Percentiles rank a stretch among this genome's conserved stretches.
Conservation (phyloP, 345 rosid genomes). For the Salix koriyanagi region DNA sequence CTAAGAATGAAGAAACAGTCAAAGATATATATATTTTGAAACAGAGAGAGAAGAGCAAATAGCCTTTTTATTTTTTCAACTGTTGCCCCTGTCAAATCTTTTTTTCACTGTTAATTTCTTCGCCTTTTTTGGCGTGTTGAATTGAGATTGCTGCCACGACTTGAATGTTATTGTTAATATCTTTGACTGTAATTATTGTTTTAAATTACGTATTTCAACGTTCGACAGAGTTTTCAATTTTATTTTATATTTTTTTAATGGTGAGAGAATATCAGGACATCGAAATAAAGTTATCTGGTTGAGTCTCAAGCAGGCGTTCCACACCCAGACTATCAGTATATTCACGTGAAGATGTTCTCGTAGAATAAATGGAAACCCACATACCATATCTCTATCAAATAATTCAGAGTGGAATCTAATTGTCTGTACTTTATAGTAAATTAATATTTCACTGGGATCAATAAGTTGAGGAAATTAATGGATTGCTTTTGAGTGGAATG, state of each 20-base stretch:
- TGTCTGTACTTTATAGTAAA: neutral
- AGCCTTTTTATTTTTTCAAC: neutral
- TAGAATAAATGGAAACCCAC: neutral
- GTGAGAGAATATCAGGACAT: no score
- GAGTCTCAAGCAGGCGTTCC: no score
- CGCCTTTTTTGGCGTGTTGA: no score
- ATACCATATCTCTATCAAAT: no score
- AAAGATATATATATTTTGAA: neutral
- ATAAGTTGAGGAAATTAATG: neutral
- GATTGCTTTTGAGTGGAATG: no score
- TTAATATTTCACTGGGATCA: no score
- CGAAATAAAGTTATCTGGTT: neutral
- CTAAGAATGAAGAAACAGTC: neutral
- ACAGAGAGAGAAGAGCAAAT: neutral
- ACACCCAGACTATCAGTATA: no score
- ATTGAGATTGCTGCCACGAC: no score
- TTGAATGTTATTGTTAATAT: no score
- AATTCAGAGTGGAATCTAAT: neutral
- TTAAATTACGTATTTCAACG: neutral
- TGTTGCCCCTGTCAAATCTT: neutral
- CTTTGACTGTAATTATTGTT: neutral
- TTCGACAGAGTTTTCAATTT: neutral
- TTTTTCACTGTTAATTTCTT: neutral
- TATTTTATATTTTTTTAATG: no score
- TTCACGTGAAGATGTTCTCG: no score